These are phyloP conservation scores for Balakata baccata DNA, from an alignment of 345 rosid genomes.

Conservation along the genomic window DNA sequence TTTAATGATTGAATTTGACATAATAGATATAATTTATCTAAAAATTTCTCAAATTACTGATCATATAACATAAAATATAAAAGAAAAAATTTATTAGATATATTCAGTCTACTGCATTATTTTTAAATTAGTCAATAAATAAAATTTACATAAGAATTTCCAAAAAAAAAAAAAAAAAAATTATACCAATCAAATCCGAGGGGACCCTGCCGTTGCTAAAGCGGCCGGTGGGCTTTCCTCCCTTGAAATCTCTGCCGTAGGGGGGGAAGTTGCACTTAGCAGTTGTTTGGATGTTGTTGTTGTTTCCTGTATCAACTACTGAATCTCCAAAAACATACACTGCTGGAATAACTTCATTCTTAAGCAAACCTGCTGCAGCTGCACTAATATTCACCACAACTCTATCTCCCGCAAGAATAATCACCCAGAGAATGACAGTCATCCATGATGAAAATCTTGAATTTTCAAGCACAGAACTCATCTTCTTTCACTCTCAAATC, in stretches of 20 bases:
- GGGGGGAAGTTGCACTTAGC: slow-evolving; percentile 49
- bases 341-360: slow-evolving; percentile 27
- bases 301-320: slow-evolving; percentile 63
- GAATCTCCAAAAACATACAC: slow-evolving; percentile 59
- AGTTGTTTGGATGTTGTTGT: slow-evolving; percentile 35
- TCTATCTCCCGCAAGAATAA: neutral
- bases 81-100: too few species aligned
- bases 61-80: too few species aligned
- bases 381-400: neutral
- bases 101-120: too few species aligned
- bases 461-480: neutral
- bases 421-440: too few species aligned
- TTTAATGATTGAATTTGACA: too few species aligned
- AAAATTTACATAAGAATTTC: too few species aligned
- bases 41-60: too few species aligned
- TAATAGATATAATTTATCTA: too few species aligned
- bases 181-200: slow-evolving; percentile 40
- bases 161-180: too few species aligned
- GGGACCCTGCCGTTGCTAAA: slow-evolving; percentile 48
- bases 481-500: too few species aligned
- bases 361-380: neutral
- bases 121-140: too few species aligned
- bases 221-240: slow-evolving; percentile 49
- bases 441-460: neutral
- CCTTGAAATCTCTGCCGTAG: slow-evolving; percentile 55